Base-by-base conservation (phyloP, 2,329 filamentous ascomycete species). In the Diaporthe citri region DNA sequence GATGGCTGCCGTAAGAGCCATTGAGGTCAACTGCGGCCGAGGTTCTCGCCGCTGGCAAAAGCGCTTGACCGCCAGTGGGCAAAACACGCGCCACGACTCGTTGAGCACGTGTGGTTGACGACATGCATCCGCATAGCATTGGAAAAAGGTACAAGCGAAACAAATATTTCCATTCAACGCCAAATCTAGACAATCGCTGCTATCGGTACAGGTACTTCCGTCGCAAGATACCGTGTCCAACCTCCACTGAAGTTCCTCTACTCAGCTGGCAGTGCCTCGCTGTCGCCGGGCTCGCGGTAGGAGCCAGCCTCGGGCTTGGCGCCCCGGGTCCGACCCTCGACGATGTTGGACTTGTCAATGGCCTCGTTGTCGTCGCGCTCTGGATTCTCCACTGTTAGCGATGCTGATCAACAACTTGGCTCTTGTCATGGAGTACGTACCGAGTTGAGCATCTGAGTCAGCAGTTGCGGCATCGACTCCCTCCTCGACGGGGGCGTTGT, bases 351-450 rank as follows among this genome's bases (percentile, higher is more conserved):
- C 73, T 80, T 69, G 60, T 83, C 79, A 34, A 83, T 82, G 1
- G 81, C 82, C 66, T 82, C 81, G 0, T 79, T 80, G 3, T 82
- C 82, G 72, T 83, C 81, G 20, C 79, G 77, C 60, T 78, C 80
- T 82, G 36, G 4, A 0, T 22, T 0, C 5, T 25, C 41, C 22
- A n/a, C 31, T 9, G 36, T 69, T 51, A 71, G 56, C 28, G 20
- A n/a, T 4, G 25, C 36, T 12, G 22, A 3, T 12, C n/a, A 17
- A 1, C 15, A 31, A 6, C 4, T 3, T 20, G 6, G 5, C 20
- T 0, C n/a, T 15, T 15, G n/a, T 55, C 3, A 31, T 41, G 25
- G 25, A 31, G 2, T 15, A 52, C 77, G 41, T 67, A 78, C 78
- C 72, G 10, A 80, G 74, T 39, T 80, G 78, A 17, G 76, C 73